These are phyloP conservation scores for Cornus florida DNA, from an alignment of 148 eudicot species.

Conservation along the genomic window DNA sequence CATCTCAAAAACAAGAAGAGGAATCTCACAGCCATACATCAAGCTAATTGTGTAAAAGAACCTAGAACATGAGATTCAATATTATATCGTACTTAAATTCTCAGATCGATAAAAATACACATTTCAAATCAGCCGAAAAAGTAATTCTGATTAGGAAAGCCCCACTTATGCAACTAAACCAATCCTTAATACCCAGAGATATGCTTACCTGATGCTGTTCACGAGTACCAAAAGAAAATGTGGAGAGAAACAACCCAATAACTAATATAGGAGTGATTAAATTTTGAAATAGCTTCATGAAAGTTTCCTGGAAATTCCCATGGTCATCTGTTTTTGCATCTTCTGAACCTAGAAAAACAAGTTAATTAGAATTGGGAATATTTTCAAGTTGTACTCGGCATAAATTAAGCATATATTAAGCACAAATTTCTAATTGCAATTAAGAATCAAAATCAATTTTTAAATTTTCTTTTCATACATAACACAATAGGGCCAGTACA, in stretches of 20 bases:
- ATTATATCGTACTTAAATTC: not conserved
- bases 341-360: conserved; percentile 36
- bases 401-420: not conserved
- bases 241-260: conserved; percentile 57
- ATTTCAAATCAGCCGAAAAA: too few species aligned
- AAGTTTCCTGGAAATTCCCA: conserved; percentile 52
- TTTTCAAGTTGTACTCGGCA: not conserved
- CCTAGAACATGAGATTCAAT: not conserved
- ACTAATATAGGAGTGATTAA: conserved; percentile 54
- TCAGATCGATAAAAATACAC: not conserved
- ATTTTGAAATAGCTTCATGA: conserved; percentile 60
- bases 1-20: not conserved
- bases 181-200: not conserved
- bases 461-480: not conserved
- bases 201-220: conserved; percentile 67
- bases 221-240: conserved; percentile 49
- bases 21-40: not conserved
- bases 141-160: not conserved
- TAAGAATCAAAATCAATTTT: not conserved
- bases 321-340: conserved; percentile 63
- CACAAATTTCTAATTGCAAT: not conserved
- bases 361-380: too few species aligned
- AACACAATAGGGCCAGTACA: not conserved
- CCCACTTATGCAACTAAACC: conserved; percentile 4
- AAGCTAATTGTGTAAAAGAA: not conserved